These are phyloP conservation scores for Pichia sp. DNA, from an alignment of 1,139 yeast species.

Conservation along the genomic window DNA sequence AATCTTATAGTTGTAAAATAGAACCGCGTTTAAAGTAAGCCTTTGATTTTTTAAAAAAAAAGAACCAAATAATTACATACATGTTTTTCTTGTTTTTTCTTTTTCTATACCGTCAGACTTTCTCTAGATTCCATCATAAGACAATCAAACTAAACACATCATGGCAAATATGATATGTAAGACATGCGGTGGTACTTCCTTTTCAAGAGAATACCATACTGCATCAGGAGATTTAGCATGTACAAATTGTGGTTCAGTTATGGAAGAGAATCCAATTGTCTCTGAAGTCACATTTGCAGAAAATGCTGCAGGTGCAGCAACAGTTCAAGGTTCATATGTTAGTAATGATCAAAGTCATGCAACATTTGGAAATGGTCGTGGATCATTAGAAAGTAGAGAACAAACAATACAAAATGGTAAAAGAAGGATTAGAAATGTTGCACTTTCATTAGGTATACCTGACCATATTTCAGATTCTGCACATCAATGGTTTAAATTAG, in stretches of 20 bases:
- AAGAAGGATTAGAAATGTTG: conserved; percentile 70
- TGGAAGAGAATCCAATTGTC: conserved; percentile 89
- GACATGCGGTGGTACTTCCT: conserved; percentile 42
- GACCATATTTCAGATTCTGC: conserved; percentile 86
- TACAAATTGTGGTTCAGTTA: conserved; percentile 75
- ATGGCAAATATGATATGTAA: conserved; percentile 22
- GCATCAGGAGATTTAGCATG: conserved; percentile 80
- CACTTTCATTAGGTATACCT: conserved; percentile 70
- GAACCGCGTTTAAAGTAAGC: too few species aligned
- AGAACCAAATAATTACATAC: too few species aligned
- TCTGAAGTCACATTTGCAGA: conserved; percentile 95
- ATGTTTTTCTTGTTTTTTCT: too few species aligned
- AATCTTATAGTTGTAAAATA: too few species aligned
- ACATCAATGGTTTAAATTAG: conserved; percentile 80
- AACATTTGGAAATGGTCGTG: conserved; percentile 54
- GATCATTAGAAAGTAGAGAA: conserved; percentile 77
- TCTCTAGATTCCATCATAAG: too few species aligned
- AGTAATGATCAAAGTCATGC: conserved; percentile 85
- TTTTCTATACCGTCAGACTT: too few species aligned
- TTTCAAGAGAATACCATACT: conserved; percentile 44
- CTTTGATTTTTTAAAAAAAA: too few species aligned
- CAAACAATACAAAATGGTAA: conserved; percentile 82
- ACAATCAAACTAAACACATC: not conserved
- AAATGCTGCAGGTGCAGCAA: conserved; percentile 87
- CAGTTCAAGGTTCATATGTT: conserved; percentile 90